A percentile compares a stretch with the other conserved stretches of the same genome.
Conservation (phyloP, 2,329 filamentous ascomycete species). For the Ceratocystiopsis sp. region DNA sequence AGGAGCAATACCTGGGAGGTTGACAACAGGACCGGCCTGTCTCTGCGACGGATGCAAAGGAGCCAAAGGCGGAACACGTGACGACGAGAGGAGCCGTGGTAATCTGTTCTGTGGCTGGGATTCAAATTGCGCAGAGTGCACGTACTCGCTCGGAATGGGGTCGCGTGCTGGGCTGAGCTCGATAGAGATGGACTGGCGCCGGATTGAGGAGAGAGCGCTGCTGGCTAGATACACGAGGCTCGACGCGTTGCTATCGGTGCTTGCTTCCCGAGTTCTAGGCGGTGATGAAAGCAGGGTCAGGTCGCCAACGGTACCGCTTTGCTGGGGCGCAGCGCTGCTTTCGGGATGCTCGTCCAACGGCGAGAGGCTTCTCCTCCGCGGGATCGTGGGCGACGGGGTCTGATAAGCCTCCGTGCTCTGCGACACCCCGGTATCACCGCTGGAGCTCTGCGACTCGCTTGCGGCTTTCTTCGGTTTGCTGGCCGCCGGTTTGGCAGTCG, state of each 20-base stretch:
- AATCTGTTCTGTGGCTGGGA: neutral
- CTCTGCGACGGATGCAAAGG: no score
- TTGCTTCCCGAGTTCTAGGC: constrained; percentile 1
- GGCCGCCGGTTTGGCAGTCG: neutral
- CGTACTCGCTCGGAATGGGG: constrained; percentile 6
- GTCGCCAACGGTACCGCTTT: no score
- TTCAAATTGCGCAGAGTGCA: neutral
- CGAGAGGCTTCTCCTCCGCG: no score
- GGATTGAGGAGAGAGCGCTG: no score
- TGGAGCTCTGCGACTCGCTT: neutral
- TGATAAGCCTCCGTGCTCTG: no score
- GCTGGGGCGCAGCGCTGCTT: no score
- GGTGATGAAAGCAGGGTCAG: neutral
- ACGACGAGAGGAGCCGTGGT: no score
- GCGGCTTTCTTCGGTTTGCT: neutral
- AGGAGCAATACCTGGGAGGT: neutral
- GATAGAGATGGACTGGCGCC: neutral
- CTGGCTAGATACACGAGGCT: neutral
- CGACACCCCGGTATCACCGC: no score
- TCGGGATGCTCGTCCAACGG: no score
- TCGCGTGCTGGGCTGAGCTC: constrained; percentile 1
- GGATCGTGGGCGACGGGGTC: no score
- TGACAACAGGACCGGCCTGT: neutral
- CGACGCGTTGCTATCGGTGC: neutral
- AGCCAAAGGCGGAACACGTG: no score